These are phyloP conservation scores for Atkinsonella hypoxylon DNA, from an alignment of 2,329 filamentous ascomycete species.

Conservation along the genomic window DNA sequence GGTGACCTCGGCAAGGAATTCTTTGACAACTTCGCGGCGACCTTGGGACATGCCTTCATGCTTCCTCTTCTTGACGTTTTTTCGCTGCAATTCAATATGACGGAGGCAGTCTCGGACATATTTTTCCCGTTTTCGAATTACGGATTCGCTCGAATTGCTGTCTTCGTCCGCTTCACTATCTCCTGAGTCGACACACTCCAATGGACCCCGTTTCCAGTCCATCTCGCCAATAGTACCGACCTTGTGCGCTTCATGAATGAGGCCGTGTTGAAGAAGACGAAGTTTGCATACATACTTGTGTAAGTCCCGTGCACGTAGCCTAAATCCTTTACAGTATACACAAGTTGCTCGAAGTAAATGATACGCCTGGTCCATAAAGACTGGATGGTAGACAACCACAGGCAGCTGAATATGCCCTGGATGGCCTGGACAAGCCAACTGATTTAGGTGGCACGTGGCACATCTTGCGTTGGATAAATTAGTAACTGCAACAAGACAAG, in stretches of 20 bases:
- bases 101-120: conserved; percentile 67
- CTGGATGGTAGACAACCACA: conserved; percentile 88
- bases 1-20: conserved; percentile 65
- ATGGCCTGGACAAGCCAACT: conserved; percentile 78
- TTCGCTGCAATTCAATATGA: conserved; percentile 35
- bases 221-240: conserved; percentile 41
- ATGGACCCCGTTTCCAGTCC: conserved; percentile 13
- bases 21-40: conserved; percentile 67
- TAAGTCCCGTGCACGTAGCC: conserved; percentile 60
- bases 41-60: conserved; percentile 71
- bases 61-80: conserved; percentile 50
- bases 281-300: conserved; percentile 77
- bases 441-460: conserved; percentile 80
- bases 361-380: conserved; percentile 86
- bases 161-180: conserved; percentile 51
- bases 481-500: background rate
- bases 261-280: conserved; percentile 66
- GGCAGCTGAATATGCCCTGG: conserved; percentile 91
- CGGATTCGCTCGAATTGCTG: conserved; percentile 41
- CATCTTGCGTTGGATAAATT: conserved; percentile 43
- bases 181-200: conserved; percentile 17
- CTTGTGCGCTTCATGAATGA: conserved; percentile 55
- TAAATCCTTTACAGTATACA: conserved; percentile 79
- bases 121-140: conserved; percentile 40
- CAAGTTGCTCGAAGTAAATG: conserved; percentile 80